Evolutionary conservation across 2,329 filamentous ascomycete species (phyloP).

Genomic region (Endoconidiophora laricicola): DNA sequence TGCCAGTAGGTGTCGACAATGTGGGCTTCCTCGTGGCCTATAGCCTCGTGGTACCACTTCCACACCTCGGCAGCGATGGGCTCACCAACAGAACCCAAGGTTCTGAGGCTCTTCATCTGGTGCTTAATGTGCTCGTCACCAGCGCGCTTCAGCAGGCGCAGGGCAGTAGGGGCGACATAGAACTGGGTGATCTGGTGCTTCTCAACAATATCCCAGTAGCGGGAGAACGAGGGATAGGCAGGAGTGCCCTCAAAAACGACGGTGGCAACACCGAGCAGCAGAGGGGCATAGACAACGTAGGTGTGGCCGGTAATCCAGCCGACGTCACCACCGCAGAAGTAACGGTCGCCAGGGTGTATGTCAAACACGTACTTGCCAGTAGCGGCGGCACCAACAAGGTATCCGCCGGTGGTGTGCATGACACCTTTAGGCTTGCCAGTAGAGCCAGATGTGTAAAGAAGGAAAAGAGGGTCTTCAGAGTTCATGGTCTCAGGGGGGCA

Average conservation of each 20-base stretch:
- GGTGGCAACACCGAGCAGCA: conserved; percentile 81
- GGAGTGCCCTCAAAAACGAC: conserved; percentile 97
- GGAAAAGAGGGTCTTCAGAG: conserved; percentile 90
- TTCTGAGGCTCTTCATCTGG: conserved; percentile 74
- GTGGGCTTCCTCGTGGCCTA: conserved; percentile 85
- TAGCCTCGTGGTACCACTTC: conserved; percentile 98
- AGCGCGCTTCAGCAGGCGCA: conserved; percentile 86
- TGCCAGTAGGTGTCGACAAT: conserved; percentile 99
- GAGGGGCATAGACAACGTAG: conserved; percentile 91
- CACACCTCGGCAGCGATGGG: conserved; percentile 95
- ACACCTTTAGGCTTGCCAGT: conserved; percentile 98
- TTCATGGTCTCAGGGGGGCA: conserved; percentile 76
- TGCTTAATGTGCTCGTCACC: conserved; percentile 84
- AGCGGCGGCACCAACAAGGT: conserved; percentile 79
- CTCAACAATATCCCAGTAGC: conserved; percentile 97
- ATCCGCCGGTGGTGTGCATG: conserved; percentile 92
- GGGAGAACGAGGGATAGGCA: conserved; percentile 91
- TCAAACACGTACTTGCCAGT: conserved; percentile 99
- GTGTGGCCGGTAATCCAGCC: conserved; percentile 99
- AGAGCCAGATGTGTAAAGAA: conserved; percentile 94
- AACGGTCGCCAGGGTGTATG: conserved; percentile 81
- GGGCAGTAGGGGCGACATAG: conserved; percentile 89
- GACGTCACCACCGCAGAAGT: conserved; percentile 96
- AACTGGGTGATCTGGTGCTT: conserved; percentile 94
- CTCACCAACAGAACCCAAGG: conserved; percentile 89